Base-by-base conservation (phyloP, 176 grass and related monocot species). In the Ananas comosus region DNA sequence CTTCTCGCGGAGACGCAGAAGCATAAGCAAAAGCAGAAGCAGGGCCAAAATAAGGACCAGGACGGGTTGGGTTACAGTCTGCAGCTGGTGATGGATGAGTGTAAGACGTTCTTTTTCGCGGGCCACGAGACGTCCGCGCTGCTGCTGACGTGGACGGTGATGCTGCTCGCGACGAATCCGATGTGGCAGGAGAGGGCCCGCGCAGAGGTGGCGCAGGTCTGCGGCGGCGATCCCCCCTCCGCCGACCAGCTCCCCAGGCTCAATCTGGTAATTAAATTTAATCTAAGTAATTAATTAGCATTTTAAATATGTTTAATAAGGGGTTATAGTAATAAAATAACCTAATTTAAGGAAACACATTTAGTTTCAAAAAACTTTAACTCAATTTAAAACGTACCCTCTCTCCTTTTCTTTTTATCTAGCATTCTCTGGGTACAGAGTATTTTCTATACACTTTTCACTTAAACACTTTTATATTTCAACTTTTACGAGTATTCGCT, bases 101-200 rank as follows among this genome's bases (percentile, higher is more conserved):
- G 93, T 79, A 97, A 97, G 86, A 97, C 93, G 1, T 97, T 97
- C 86, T 87, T 97, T 76, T 97, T 97, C 54, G 89, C 93, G 0
- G 93, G 93, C 6, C 93, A 97, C 51, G 93, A 97, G 51, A 97
- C 93, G 21, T 83, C 93, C 0, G 93, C 93, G 13, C 74, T 90
- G 74, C 86, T 97, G 14, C 84, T 97, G 53, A 92, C 93, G 17
- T 97, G 93, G 93, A 76, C 93, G 13, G 42, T 97, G 28, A 97
- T 97, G 93, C 79, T 97, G 12, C 78, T 97, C 7, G 86, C 93
- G 14, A 90, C 86, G n/a, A 84, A 97, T 65, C 86, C 80, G 1
- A 53, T 76, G 25, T 97, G 93, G 93, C 89, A 97, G 72, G 76
- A 92, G 2, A 81, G 66, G 69, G 93, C 86, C 1, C 89, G 89